phyloP scores from a whole-genome alignment of 2,329 filamentous ascomycete species.

The Pseudogymnoascus sp. region DNA sequence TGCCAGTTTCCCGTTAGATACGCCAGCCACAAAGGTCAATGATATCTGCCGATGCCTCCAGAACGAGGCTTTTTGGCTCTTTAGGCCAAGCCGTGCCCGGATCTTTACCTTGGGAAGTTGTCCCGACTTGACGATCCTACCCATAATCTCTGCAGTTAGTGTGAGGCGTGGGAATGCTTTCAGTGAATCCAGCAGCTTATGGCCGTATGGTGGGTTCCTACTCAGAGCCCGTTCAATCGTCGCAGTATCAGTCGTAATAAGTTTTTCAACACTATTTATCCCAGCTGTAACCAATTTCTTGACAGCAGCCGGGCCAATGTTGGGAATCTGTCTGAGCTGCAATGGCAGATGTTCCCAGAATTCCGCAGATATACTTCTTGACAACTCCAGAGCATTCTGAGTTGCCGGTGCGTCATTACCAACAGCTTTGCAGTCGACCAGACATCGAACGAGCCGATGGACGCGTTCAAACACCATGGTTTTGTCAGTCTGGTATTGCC shows the following conservation, averaged over 20 bases:
- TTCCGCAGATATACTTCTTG: constrained; percentile 66
- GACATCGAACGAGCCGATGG: constrained; percentile 64
- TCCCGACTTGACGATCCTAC: constrained; percentile 27
- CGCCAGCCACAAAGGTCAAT: constrained; percentile 68
- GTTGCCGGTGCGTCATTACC: constrained; percentile 58
- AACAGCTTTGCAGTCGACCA: constrained; percentile 62
- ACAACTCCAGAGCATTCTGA: constrained; percentile 66
- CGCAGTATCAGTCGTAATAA: constrained; percentile 59
- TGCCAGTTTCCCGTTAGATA: constrained; percentile 58
- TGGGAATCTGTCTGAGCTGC: constrained; percentile 76
- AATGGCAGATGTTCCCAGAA: constrained; percentile 71
- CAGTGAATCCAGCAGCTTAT: constrained; percentile 57
- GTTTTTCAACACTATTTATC: constrained; percentile 62
- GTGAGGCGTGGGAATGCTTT: constrained; percentile 60
- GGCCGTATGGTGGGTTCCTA: constrained; percentile 77
- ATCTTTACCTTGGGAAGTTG: constrained; percentile 51
- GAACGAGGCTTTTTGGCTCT: constrained; percentile 56
- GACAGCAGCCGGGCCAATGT: constrained; percentile 68
- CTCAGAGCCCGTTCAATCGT: constrained; percentile 71
- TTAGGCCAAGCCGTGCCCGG: constrained; percentile 61
- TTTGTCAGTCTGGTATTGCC: constrained; percentile 55
- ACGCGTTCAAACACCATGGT: constrained; percentile 58
- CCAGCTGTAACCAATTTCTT: constrained; percentile 66
- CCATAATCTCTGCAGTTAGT: constrained; percentile 34
- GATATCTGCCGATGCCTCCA: constrained; percentile 62